Percentiles rank a stretch among this genome's conserved stretches.
Conservation (phyloP, 2,329 filamentous ascomycete genomes). For the Talaromyces atroroseus region DNA sequence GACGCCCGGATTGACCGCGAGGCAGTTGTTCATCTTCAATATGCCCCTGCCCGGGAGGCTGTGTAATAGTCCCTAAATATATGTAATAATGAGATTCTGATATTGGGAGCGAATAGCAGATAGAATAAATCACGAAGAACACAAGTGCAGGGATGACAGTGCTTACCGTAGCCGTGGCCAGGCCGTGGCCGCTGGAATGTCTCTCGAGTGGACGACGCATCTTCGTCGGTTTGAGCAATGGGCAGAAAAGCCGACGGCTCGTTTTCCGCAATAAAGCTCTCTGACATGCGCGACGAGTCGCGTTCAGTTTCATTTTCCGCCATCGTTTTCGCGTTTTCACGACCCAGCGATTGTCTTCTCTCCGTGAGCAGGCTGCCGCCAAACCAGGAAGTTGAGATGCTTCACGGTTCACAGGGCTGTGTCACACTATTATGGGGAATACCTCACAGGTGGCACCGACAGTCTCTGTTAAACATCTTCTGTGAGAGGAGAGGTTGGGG, state of each 20-base stretch:
- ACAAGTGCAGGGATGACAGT: neutral
- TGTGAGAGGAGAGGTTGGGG: constrained; percentile 1
- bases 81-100: neutral
- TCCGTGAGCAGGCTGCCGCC: neutral
- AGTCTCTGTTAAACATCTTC: neutral
- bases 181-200: constrained; percentile 8
- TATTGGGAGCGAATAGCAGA: neutral
- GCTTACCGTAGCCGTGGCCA: constrained; percentile 11
- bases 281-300: constrained; percentile 11
- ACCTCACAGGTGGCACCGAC: constrained; percentile 2
- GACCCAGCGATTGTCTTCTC: neutral
- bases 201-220: constrained; percentile 5
- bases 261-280: neutral
- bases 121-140: neutral
- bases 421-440: neutral
- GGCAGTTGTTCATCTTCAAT: constrained; percentile 6
- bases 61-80: constrained; percentile 7
- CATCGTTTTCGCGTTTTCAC: constrained; percentile 14
- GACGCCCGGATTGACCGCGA: constrained; percentile 2
- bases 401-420: neutral
- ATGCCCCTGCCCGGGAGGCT: neutral
- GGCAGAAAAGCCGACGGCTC: constrained; percentile 11
- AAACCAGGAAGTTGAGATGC: neutral
- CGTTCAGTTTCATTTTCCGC: constrained; percentile 14
- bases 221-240: constrained; percentile 12